Percentiles rank a stretch among this genome's conserved stretches.
These are phyloP conservation scores for Capsicum baccatum DNA, from an alignment of 257 asterid genomes.

Conservation along the genomic window DNA sequence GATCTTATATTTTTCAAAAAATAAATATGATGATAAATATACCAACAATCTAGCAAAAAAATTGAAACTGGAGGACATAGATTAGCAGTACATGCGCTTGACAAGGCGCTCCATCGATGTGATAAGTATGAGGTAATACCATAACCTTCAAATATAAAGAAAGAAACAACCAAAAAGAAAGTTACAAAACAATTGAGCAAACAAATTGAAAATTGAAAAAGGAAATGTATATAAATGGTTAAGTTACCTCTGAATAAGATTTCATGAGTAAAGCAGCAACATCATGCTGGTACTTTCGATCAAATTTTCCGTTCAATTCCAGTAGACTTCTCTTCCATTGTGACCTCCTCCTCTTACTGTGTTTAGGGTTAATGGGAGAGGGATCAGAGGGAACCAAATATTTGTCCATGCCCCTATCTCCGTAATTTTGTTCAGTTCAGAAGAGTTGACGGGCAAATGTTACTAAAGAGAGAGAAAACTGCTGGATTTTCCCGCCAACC, in stretches of 20 bases:
- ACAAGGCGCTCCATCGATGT: constrained; percentile 68
- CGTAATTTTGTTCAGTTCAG: background rate
- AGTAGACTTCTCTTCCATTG: constrained; percentile 70
- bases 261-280: constrained; percentile 55
- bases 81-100: constrained; percentile 66
- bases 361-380: constrained; percentile 42
- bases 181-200: background rate
- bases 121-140: constrained; percentile 76
- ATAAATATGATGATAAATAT: background rate
- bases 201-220: background rate
- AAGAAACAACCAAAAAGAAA: background rate
- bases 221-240: background rate
- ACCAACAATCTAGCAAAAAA: background rate
- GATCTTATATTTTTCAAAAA: constrained; percentile 4
- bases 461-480: background rate
- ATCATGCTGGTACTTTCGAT: constrained; percentile 60
- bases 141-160: constrained; percentile 50
- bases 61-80: background rate
- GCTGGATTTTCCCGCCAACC: background rate
- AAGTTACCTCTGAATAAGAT: constrained; percentile 73
- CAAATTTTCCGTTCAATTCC: constrained; percentile 75
- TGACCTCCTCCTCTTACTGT: constrained; percentile 58
- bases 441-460: background rate
- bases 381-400: constrained; percentile 49
- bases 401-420: constrained; percentile 53